Conservation (phyloP, 164 flowering plant genomes). For the Hamamelis virginiana region DNA sequence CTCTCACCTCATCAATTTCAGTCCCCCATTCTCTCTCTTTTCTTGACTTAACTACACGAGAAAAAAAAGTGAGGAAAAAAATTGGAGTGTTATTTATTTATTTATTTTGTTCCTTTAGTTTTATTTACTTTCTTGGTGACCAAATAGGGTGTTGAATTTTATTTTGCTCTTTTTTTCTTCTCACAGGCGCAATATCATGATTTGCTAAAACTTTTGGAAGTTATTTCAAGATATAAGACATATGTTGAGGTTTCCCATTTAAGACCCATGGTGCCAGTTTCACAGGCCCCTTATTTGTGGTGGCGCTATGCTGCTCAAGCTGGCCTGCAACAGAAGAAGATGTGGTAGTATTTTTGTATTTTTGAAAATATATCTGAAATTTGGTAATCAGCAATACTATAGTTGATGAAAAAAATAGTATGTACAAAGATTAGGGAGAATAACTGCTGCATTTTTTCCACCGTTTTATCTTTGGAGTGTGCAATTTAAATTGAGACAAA, state of each 20-base stretch:
- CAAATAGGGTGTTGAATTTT: neutral
- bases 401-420: neutral
- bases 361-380: neutral
- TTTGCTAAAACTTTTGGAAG: slow-evolving; percentile 88
- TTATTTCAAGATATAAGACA: slow-evolving; percentile 71
- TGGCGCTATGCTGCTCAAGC: slow-evolving; percentile 95
- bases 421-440: neutral
- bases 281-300: slow-evolving; percentile 56
- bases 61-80: neutral
- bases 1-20: neutral
- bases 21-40: neutral
- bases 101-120: neutral
- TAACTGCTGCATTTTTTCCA: neutral
- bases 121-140: neutral
- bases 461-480: slow-evolving; percentile 3
- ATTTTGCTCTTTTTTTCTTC: neutral
- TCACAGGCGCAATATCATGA: slow-evolving; percentile 91
- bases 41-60: neutral
- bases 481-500: neutral
- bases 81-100: neutral
- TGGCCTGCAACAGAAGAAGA: slow-evolving; percentile 73
- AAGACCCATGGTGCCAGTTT: slow-evolving; percentile 72
- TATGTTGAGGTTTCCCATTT: slow-evolving; percentile 85
- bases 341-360: slow-evolving; percentile 54
- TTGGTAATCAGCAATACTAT: neutral